Percentiles rank a stretch among this genome's conserved stretches.
These are phyloP conservation scores for Phaffia tasmanica DNA, from an alignment of 768 basidiomycete genomes.

Conservation along the genomic window DNA sequence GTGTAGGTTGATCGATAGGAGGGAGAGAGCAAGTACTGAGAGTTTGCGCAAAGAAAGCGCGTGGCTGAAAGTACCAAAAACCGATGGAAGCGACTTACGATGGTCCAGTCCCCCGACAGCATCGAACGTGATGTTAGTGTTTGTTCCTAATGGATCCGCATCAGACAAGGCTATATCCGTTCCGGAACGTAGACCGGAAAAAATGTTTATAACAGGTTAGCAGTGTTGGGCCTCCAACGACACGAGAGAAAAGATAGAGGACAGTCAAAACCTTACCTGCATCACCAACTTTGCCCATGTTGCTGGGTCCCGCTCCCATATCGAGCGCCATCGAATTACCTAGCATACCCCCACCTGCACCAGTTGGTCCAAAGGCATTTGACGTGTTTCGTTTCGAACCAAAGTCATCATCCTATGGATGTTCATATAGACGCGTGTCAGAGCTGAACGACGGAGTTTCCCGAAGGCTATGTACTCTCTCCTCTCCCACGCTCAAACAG, in stretches of 20 bases:
- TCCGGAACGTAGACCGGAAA: constrained; percentile 3
- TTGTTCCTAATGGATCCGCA: constrained; percentile 88
- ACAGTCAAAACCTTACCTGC: constrained; percentile 45
- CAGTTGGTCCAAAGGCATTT: constrained; percentile 15
- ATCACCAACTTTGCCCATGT: constrained; percentile 73
- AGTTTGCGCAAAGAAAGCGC: constrained; percentile 2
- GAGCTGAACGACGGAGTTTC: not conserved
- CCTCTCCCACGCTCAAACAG: too few relatives aligned
- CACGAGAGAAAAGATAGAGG: constrained; percentile 3
- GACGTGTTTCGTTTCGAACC: constrained; percentile 37
- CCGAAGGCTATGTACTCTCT: too few relatives aligned
- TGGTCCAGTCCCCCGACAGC: constrained; percentile 93
- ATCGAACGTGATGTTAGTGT: constrained; percentile 86
- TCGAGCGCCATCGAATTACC: constrained; percentile 44
- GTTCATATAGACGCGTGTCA: not conserved
- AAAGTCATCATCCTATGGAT: constrained; percentile 31
- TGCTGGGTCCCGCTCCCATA: constrained; percentile 61
- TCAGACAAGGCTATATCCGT: constrained; percentile 64
- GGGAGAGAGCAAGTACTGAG: not conserved
- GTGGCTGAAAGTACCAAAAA: constrained; percentile 6
- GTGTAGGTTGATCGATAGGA: not conserved
- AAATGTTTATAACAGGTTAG: not conserved
- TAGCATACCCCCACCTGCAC: constrained; percentile 47
- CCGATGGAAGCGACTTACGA: constrained; percentile 46
- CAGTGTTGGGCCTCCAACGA: constrained; percentile 4